Percentiles rank a stretch among this genome's conserved stretches.
phyloP scores from a whole-genome alignment of 176 grass and related monocot species.

The Ensete glaucum region DNA sequence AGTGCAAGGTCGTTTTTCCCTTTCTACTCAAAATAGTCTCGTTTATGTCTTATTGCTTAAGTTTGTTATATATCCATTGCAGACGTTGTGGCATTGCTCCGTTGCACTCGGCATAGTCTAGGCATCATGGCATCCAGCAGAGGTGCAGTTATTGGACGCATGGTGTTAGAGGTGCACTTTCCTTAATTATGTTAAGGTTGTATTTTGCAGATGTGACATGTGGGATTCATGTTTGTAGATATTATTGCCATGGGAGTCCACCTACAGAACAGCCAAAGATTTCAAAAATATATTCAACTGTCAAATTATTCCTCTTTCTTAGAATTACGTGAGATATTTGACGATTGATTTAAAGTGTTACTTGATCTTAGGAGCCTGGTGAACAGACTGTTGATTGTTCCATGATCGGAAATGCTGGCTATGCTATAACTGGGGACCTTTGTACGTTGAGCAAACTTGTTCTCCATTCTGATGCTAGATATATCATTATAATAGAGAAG shows the following conservation, averaged over 20 bases:
- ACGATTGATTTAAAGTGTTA: neutral
- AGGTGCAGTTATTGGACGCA: slow-evolving; percentile 65
- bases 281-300: neutral
- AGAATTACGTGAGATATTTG: neutral
- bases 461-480: slow-evolving; percentile 64
- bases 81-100: slow-evolving; percentile 87
- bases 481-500: slow-evolving; percentile 86
- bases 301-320: neutral
- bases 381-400: slow-evolving; percentile 70
- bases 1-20: slow-evolving; percentile 43
- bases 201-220: slow-evolving; percentile 11
- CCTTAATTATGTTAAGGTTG: neutral
- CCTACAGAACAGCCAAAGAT: neutral
- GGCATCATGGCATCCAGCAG: slow-evolving; percentile 83
- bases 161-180: slow-evolving; percentile 51
- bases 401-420: slow-evolving; percentile 62
- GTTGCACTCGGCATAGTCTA: slow-evolving; percentile 80
- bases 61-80: slow-evolving; percentile 5
- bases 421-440: slow-evolving; percentile 69
- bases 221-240: neutral
- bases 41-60: neutral
- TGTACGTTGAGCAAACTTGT: slow-evolving; percentile 52
- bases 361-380: slow-evolving; percentile 32
- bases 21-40: neutral
- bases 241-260: too few species aligned